A percentile compares a stretch with the other conserved stretches of the same genome.
These are phyloP conservation scores for Talaromyces sp. DNA, from an alignment of 2,329 filamentous ascomycete species.

Conservation along the genomic window DNA sequence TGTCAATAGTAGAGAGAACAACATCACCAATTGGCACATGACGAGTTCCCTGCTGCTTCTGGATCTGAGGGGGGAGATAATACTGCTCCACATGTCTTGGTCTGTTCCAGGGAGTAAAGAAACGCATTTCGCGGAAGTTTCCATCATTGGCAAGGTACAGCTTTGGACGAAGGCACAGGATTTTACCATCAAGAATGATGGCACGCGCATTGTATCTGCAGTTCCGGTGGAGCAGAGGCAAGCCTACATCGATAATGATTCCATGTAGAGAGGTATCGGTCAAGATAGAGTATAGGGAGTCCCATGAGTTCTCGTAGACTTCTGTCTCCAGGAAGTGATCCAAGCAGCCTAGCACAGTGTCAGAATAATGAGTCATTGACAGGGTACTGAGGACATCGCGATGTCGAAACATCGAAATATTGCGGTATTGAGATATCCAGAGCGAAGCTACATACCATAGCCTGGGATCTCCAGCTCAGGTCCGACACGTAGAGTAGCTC, in stretches of 20 bases:
- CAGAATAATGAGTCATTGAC: not conserved
- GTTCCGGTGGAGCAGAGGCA: slow-evolving; percentile 5
- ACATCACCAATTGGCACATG: slow-evolving; percentile 70
- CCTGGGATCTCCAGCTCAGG: slow-evolving; percentile 60
- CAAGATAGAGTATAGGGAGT: slow-evolving; percentile 65
- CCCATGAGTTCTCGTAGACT: slow-evolving; percentile 62
- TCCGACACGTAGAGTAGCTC: slow-evolving; percentile 64
- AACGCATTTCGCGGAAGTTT: slow-evolving; percentile 63
- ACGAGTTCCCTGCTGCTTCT: slow-evolving; percentile 57
- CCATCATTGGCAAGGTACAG: slow-evolving; percentile 68
- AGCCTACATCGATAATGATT: slow-evolving; percentile 69
- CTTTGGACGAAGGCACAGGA: slow-evolving; percentile 73
- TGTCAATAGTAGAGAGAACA: slow-evolving; percentile 64
- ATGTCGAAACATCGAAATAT: too few relatives aligned
- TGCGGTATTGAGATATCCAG: too few relatives aligned
- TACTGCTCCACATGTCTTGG: slow-evolving; percentile 63
- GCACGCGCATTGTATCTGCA: slow-evolving; percentile 35
- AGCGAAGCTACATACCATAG: slow-evolving; percentile 4
- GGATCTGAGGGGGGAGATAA: slow-evolving; percentile 62
- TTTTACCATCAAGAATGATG: slow-evolving; percentile 65
- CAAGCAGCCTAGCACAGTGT: slow-evolving; percentile 52
- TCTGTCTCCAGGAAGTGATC: slow-evolving; percentile 68
- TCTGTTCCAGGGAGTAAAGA: slow-evolving; percentile 67
- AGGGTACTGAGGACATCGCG: not conserved
- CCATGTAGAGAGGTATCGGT: slow-evolving; percentile 61